These are phyloP conservation scores for Chimonanthus praecox DNA, from an alignment of 164 flowering plant genomes.

Conservation along the genomic window DNA sequence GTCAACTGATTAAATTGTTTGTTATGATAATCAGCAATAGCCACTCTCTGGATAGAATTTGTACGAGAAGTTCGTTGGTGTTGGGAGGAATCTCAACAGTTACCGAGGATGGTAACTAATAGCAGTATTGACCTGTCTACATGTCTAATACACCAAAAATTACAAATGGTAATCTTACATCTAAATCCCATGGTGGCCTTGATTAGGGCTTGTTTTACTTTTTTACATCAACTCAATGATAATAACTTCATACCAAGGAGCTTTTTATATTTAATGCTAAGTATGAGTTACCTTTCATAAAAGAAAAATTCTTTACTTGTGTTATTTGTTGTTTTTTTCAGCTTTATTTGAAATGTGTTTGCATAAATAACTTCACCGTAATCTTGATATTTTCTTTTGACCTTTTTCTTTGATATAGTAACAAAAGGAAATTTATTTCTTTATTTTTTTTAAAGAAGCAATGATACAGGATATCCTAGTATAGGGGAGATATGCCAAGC, in stretches of 20 bases:
- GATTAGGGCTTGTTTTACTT: no score
- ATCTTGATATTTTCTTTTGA: no score
- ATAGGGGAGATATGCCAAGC: no score
- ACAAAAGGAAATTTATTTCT: no score
- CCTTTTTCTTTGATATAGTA: no score
- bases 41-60: constrained; percentile 93
- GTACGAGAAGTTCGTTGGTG: constrained; percentile 97
- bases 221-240: neutral
- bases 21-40: constrained; percentile 53
- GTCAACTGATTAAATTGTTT: constrained; percentile 1
- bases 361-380: no score
- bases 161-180: constrained; percentile 68
- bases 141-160: constrained; percentile 85
- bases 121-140: constrained; percentile 76
- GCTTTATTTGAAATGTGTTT: no score
- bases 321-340: neutral
- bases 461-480: no score
- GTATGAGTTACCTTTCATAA: no score
- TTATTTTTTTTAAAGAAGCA: no score
- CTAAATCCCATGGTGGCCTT: neutral
- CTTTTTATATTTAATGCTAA: no score
- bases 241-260: no score
- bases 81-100: constrained; percentile 92
- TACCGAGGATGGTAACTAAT: constrained; percentile 63
- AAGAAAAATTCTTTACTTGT: neutral